phyloP scores from a whole-genome alignment of 768 basidiomycete species.

The Agaricus subrufescens region DNA sequence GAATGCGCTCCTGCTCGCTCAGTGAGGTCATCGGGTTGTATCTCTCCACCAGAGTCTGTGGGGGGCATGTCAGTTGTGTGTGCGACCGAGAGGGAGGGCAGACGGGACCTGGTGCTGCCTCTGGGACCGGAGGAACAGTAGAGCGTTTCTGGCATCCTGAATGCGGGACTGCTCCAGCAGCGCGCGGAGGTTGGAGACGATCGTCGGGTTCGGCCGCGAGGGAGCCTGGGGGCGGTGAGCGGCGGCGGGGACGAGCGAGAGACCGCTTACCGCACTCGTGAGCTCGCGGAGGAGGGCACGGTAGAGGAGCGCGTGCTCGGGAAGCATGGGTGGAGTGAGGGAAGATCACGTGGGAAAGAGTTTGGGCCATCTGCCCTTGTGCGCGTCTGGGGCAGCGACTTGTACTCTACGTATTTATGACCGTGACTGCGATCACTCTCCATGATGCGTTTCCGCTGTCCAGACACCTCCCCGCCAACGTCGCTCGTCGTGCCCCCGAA shows the following conservation, averaged over 20 bases:
- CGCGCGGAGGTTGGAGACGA: slow-evolving; percentile 49
- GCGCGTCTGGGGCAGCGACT: too few relatives aligned
- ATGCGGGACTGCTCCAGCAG: slow-evolving; percentile 42
- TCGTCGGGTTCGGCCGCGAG: slow-evolving; percentile 33
- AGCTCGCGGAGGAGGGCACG: slow-evolving; percentile 52
- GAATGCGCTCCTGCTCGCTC: slow-evolving; percentile 72
- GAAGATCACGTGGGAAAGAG: neutral
- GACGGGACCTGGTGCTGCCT: slow-evolving; percentile 67
- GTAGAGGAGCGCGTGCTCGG: slow-evolving; percentile 34
- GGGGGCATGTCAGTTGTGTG: neutral
- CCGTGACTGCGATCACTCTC: neutral
- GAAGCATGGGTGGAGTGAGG: slow-evolving; percentile 19
- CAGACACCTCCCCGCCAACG: slow-evolving; percentile 4
- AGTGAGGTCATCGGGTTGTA: slow-evolving; percentile 87
- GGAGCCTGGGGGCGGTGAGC: slow-evolving; percentile 14
- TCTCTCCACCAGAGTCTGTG: slow-evolving; percentile 70
- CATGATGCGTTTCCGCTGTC: slow-evolving; percentile 5
- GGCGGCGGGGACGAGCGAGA: too few relatives aligned
- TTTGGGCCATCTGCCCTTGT: neutral
- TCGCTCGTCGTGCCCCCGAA: neutral
- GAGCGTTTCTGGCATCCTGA: slow-evolving; percentile 51
- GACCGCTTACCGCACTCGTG: slow-evolving; percentile 50
- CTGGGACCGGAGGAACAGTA: slow-evolving; percentile 69
- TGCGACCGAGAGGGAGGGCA: neutral
- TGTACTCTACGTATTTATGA: slow-evolving; percentile 1